Evolutionary conservation across 1,284 basidiomycete genomes (phyloP).

Genomic region (Ganoderma leucocontextum): DNA sequence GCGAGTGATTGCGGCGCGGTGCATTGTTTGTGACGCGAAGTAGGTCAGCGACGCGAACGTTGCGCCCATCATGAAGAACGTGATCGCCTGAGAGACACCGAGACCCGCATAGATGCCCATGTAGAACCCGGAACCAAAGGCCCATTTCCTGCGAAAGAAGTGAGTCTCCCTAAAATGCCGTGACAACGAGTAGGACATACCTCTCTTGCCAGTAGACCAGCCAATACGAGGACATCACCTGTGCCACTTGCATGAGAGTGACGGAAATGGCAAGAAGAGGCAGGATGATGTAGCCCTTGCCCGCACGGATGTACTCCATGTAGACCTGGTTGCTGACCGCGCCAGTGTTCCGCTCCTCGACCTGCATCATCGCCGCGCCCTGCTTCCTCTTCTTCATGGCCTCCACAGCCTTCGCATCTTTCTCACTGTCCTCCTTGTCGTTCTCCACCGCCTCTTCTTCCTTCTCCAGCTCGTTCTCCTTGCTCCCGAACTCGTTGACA

Average conservation of each 20-base stretch:
- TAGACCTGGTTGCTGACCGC: conserved; percentile 62
- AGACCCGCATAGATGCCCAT: conserved; percentile 75
- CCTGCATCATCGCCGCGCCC: conserved; percentile 65
- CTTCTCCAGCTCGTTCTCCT: conserved; percentile 48
- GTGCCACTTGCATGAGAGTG: conserved; percentile 64
- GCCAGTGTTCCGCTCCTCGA: conserved; percentile 69
- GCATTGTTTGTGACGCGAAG: conserved; percentile 66
- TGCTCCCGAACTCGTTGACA: conserved; percentile 70
- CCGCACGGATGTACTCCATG: conserved; percentile 61
- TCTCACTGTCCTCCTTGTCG: conserved; percentile 33
- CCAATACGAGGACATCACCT: conserved; percentile 75
- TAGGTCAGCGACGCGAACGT: conserved; percentile 67
- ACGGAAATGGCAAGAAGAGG: conserved; percentile 62
- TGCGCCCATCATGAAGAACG: conserved; percentile 62
- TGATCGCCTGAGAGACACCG: conserved; percentile 57
- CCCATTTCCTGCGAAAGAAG: conserved; percentile 51
- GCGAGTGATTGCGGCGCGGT: conserved; percentile 63
- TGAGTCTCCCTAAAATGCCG: conserved; percentile 9
- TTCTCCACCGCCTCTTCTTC: conserved; percentile 43
- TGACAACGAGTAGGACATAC: conserved; percentile 39
- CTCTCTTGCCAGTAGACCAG: conserved; percentile 77
- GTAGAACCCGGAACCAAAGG: conserved; percentile 64
- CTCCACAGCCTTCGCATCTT: conserved; percentile 42
- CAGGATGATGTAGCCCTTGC: conserved; percentile 59
- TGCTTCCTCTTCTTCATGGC: conserved; percentile 45